These are phyloP conservation scores for Talaromyces verruculosus DNA, from an alignment of 2,329 filamentous ascomycete genomes.

Conservation along the genomic window DNA sequence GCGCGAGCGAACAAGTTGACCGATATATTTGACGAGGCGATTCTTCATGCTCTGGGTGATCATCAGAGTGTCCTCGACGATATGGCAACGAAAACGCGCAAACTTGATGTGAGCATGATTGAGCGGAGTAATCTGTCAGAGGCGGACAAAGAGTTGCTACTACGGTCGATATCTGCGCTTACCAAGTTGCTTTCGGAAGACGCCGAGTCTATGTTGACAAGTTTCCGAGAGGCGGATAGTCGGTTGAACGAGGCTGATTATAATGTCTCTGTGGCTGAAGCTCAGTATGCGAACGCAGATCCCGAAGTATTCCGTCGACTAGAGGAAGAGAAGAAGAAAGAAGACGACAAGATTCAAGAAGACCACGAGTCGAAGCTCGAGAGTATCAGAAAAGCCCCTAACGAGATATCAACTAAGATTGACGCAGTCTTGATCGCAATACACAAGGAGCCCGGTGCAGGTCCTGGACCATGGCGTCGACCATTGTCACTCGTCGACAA, in stretches of 20 bases:
- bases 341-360: constrained; percentile 48
- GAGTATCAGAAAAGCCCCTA: constrained; percentile 42
- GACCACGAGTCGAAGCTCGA: constrained; percentile 45
- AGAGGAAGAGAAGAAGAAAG: constrained; percentile 49
- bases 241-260: constrained; percentile 54
- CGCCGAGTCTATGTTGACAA: constrained; percentile 48
- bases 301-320: constrained; percentile 44
- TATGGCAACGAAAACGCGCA: constrained; percentile 46
- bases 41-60: constrained; percentile 51
- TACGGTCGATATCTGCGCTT: constrained; percentile 42
- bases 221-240: constrained; percentile 51
- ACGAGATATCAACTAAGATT: constrained; percentile 39
- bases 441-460: constrained; percentile 32
- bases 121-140: constrained; percentile 36
- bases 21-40: constrained; percentile 52
- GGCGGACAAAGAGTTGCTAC: constrained; percentile 37
- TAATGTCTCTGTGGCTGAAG: constrained; percentile 55
- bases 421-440: constrained; percentile 40
- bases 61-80: constrained; percentile 54
- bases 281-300: constrained; percentile 47
- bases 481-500: constrained; percentile 20
- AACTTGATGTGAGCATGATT: constrained; percentile 35
- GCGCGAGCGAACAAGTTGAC: constrained; percentile 52
- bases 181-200: constrained; percentile 44
- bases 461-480: constrained; percentile 22